Percentiles rank a stretch among this genome's conserved stretches.
phyloP scores from a whole-genome alignment of 495 filamentous ascomycete species.

The Corynascus novoguineensis region DNA sequence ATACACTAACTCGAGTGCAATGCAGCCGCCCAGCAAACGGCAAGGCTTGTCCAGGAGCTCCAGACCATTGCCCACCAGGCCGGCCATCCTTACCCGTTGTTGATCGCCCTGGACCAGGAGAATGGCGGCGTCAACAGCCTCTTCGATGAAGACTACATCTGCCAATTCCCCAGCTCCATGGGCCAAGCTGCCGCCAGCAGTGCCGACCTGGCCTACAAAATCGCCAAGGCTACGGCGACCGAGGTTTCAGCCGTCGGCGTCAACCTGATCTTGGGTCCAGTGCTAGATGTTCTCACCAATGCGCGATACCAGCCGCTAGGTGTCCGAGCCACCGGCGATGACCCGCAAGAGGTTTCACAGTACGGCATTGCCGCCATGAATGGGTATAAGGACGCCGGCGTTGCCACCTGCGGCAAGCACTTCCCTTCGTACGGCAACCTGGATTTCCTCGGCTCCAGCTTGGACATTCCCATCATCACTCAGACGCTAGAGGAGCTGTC shows the following conservation, averaged over 20 bases:
- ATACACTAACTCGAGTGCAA: slow-evolving; percentile 21
- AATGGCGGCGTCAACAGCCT: slow-evolving; percentile 94
- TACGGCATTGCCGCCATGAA: slow-evolving; percentile 84
- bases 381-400: slow-evolving; percentile 78
- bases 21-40: slow-evolving; percentile 75
- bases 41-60: slow-evolving; percentile 72
- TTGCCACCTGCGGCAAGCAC: slow-evolving; percentile 85
- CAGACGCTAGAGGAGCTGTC: slow-evolving; percentile 84
- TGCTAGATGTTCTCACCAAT: slow-evolving; percentile 86
- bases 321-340: slow-evolving; percentile 75
- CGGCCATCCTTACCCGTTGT: slow-evolving; percentile 74
- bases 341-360: slow-evolving; percentile 82
- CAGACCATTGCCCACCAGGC: slow-evolving; percentile 83
- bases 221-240: slow-evolving; percentile 80
- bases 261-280: slow-evolving; percentile 85
- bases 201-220: slow-evolving; percentile 67
- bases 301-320: slow-evolving; percentile 80
- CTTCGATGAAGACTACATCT: slow-evolving; percentile 85
- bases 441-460: slow-evolving; percentile 79
- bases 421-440: slow-evolving; percentile 90
- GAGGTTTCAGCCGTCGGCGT: slow-evolving; percentile 82
- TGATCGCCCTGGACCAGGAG: slow-evolving; percentile 85
- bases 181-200: slow-evolving; percentile 81
- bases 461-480: slow-evolving; percentile 87
- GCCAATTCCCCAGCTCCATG: slow-evolving; percentile 89